Evolutionary conservation across 495 filamentous ascomycete species (phyloP).

Genomic region (Xylaria longipes): DNA sequence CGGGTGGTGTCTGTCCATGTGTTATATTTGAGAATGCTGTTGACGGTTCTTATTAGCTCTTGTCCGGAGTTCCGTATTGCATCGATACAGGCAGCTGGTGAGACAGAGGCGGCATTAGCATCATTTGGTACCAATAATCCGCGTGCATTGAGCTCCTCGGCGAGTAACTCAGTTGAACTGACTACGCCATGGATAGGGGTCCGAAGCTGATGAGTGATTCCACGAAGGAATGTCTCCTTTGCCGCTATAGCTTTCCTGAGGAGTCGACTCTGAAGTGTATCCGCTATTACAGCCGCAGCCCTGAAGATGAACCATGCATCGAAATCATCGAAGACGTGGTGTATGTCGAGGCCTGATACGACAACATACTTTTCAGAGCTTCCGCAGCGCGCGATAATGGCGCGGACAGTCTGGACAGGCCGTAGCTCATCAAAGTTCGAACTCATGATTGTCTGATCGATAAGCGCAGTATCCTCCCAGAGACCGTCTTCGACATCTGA

Average conservation of each 20-base stretch:
- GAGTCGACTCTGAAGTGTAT: conserved; percentile 24
- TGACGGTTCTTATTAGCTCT: conserved; percentile 30
- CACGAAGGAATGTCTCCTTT: conserved; percentile 48
- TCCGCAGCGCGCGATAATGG: conserved; percentile 23
- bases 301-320: conserved; percentile 29
- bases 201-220: conserved; percentile 49
- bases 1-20: conserved; percentile 21
- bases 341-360: conserved; percentile 26
- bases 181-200: conserved; percentile 50
- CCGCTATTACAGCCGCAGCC: conserved; percentile 22
- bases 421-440: conserved; percentile 20
- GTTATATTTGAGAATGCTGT: conserved; percentile 29
- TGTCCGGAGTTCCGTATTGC: conserved; percentile 25
- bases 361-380: conserved; percentile 24
- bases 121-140: conserved; percentile 3
- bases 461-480: conserved; percentile 13
- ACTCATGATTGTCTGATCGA: conserved; percentile 20
- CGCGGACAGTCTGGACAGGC: conserved; percentile 12
- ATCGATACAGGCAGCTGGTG: conserved; percentile 13
- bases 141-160: conserved; percentile 30
- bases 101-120: background rate
- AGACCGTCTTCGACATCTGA: conserved; percentile 17
- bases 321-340: conserved; percentile 28
- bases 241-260: conserved; percentile 30
- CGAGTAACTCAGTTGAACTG: conserved; percentile 45